Percentiles rank a stretch among this genome's conserved stretches.
phyloP scores from a whole-genome alignment of 805 yeast genomes.

The Metschnikowia koreensis region DNA sequence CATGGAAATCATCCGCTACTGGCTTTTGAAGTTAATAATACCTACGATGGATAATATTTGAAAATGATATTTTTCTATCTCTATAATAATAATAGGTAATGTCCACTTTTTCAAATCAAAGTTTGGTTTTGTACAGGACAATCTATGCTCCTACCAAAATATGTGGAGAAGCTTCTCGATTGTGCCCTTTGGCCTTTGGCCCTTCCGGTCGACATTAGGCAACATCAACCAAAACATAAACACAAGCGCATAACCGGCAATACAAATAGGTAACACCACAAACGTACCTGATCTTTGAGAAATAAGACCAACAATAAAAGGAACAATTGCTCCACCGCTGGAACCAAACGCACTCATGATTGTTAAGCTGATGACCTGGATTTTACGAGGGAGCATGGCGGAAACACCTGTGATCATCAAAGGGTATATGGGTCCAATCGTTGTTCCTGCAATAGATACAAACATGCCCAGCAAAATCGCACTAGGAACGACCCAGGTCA shows the following conservation, averaged over 20 bases:
- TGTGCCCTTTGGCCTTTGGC: neutral
- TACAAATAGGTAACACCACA: constrained; percentile 24
- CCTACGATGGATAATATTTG: neutral
- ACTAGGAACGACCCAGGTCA: constrained; percentile 20
- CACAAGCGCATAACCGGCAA: constrained; percentile 19
- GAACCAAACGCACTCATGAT: constrained; percentile 27
- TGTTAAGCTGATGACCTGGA: constrained; percentile 24
- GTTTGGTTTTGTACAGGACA: too few relatives aligned
- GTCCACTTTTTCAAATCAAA: too few relatives aligned
- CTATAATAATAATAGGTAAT: neutral
- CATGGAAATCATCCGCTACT: neutral
- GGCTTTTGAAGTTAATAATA: neutral
- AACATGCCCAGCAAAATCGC: constrained; percentile 18
- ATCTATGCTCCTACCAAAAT: constrained; percentile 1
- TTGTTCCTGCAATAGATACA: constrained; percentile 19
- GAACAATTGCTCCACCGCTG: constrained; percentile 25
- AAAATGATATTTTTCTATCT: neutral
- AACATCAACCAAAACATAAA: constrained; percentile 18
- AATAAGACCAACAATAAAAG: constrained; percentile 23
- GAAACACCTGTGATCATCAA: constrained; percentile 22
- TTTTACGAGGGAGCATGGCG: constrained; percentile 23
- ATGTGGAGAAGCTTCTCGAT: constrained; percentile 2
- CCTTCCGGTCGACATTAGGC: constrained; percentile 16
- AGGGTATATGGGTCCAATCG: constrained; percentile 25
- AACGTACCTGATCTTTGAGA: constrained; percentile 23